phyloP scores from a whole-genome alignment of 2,329 filamentous ascomycete genomes.

The Exserohilum turcica region DNA sequence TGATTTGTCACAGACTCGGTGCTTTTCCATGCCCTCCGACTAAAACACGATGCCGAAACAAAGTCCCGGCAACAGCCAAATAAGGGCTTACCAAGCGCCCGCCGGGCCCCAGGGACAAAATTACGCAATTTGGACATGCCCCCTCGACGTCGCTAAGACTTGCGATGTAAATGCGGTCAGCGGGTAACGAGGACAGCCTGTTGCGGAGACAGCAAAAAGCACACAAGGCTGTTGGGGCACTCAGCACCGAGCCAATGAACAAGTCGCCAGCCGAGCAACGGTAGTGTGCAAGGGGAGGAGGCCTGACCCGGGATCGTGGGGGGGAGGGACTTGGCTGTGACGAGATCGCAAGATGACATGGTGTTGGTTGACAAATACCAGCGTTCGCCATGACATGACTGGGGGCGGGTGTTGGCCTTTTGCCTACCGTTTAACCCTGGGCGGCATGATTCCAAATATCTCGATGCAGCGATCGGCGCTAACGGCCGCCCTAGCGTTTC shows the following conservation, averaged over 20 bases:
- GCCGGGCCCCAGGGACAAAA: no score
- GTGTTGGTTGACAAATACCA: slow-evolving; percentile 26
- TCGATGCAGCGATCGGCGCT: slow-evolving; percentile 23
- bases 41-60: slow-evolving; percentile 8
- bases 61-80: no score
- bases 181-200: background rate
- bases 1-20: slow-evolving; percentile 26
- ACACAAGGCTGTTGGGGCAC: slow-evolving; percentile 1
- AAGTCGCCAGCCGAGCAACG: slow-evolving; percentile 9
- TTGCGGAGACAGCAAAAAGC: background rate
- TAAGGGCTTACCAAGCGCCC: background rate
- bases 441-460: slow-evolving; percentile 40
- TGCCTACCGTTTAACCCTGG: no score
- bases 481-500: slow-evolving; percentile 16
- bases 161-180: no score
- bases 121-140: no score
- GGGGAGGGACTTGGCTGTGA: slow-evolving; percentile 2
- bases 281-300: background rate
- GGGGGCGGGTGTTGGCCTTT: no score
- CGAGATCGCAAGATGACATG: slow-evolving; percentile 1
- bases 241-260: slow-evolving; percentile 18
- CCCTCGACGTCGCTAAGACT: no score
- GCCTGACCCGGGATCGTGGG: slow-evolving; percentile 4
- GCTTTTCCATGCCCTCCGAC: background rate
- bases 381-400: background rate